Percentiles rank a stretch among this genome's conserved stretches.
phyloP scores from a whole-genome alignment of 108 stramenopile species.

The Parietichytrium sp. region DNA sequence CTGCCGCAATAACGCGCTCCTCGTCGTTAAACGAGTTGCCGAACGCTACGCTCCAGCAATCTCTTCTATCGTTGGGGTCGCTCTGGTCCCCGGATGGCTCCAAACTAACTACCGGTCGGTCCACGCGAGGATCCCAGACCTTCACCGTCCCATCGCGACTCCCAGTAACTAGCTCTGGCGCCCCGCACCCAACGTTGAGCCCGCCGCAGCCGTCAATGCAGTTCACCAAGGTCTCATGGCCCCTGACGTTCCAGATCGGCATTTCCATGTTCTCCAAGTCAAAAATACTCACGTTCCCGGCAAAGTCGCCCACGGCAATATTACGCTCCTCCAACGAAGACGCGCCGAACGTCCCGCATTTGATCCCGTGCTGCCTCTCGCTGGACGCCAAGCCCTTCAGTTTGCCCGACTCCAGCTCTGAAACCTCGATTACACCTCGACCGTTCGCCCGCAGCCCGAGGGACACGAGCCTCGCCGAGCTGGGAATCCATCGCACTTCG shows the following conservation, averaged over 20 bases:
- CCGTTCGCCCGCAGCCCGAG: slow-evolving; percentile 74
- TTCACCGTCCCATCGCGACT: slow-evolving; percentile 81
- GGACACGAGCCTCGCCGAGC: slow-evolving; percentile 68
- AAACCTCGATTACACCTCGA: slow-evolving; percentile 70
- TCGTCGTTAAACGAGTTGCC: slow-evolving; percentile 77
- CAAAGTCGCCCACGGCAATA: slow-evolving; percentile 73
- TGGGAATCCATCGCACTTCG: slow-evolving; percentile 76
- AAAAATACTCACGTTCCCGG: slow-evolving; percentile 57
- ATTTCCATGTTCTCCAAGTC: slow-evolving; percentile 53
- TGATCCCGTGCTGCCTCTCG: slow-evolving; percentile 68
- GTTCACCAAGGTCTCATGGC: slow-evolving; percentile 71
- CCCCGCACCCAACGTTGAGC: slow-evolving; percentile 62
- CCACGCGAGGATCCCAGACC: slow-evolving; percentile 76
- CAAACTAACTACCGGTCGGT: slow-evolving; percentile 66
- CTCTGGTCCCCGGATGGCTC: slow-evolving; percentile 68
- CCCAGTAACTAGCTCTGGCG: slow-evolving; percentile 80
- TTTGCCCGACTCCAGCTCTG: slow-evolving; percentile 71
- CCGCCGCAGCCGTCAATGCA: slow-evolving; percentile 79
- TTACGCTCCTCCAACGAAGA: slow-evolving; percentile 67
- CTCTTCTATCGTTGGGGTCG: slow-evolving; percentile 54
- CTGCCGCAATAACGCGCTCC: slow-evolving; percentile 74
- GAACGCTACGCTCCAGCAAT: slow-evolving; percentile 83
- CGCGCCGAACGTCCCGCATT: slow-evolving; percentile 83
- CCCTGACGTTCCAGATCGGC: slow-evolving; percentile 65
- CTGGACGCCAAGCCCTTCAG: slow-evolving; percentile 47